Evolutionary conservation across 2,329 filamentous ascomycete species (phyloP), one percentile per base, ranked within the genome.

Genomic region (Huntiella abstrusa): DNA sequence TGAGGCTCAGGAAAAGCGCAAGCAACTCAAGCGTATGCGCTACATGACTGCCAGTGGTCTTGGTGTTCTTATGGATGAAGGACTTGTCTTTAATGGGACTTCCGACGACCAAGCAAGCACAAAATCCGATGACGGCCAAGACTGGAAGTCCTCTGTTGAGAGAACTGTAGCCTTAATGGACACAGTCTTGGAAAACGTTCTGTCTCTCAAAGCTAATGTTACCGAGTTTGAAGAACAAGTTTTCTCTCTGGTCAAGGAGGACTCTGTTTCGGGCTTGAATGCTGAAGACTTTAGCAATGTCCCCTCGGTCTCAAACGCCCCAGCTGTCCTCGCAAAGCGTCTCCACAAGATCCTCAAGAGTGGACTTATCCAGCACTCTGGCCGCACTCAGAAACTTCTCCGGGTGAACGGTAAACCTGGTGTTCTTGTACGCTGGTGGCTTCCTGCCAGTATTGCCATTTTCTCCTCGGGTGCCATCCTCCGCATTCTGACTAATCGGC

Each of bases 391-490:
- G 36, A 57, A 59, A 1, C 61, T 81, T 3, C 71, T 79, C 3
- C 60, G 60, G 22, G 62, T 75, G 45, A 80, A 88, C 57, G 87
- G 88, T 5, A 78, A 79, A 16, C 91, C 91, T 0, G 76, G 81
- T 4, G 65, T 66, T 35, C 55, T 91, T 4, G 69, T 92, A 3
- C 76, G 91, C 41, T 96, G 94, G 62, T 98, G 91, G 91, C 67
- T 95, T 4, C 85, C 87, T 1, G 72, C 75, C 0, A 70, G 75
- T 1, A 60, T 75, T 6, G 70, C 84, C 1, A 58, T 95, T 2
- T 64, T 93, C 8, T 95, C 87, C 0, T 88, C 84, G 1, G 87
- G 83, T 12, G 94, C 87, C 0, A 69, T 93, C n/a, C 66, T 96
- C 12, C 78, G 79, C 16, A 73, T 96, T 34, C 62, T 92, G 28